Conservation (phyloP, 164 flowering plant genomes). For the Taxillus chinensis region DNA sequence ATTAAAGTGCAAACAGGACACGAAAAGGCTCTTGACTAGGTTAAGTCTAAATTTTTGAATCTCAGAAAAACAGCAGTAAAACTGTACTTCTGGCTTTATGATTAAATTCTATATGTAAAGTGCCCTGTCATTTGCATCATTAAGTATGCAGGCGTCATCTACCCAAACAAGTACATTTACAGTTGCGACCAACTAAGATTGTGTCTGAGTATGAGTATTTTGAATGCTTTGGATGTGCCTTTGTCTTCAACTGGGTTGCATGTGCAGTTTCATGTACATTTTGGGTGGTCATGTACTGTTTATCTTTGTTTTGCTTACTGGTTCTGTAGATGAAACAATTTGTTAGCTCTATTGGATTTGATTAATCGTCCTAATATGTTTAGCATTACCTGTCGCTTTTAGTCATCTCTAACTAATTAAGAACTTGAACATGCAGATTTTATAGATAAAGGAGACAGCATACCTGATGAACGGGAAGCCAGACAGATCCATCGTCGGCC, state of each 20-base stretch:
- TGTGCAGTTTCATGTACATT: not conserved
- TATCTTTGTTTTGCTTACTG: not conserved
- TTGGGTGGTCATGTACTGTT: not conserved
- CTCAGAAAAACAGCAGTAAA: too few species aligned
- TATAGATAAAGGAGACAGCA: constrained; percentile 53
- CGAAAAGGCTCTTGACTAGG: too few species aligned
- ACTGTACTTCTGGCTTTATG: too few species aligned
- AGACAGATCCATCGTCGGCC: constrained; percentile 64
- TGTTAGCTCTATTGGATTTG: not conserved
- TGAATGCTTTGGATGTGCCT: not conserved
- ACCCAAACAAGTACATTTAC: too few species aligned
- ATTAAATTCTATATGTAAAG: too few species aligned
- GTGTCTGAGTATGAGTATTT: too few species aligned
- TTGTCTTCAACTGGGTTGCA: not conserved
- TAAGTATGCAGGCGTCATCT: too few species aligned
- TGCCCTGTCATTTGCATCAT: too few species aligned
- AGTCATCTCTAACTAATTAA: not conserved
- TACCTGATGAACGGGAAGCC: constrained; percentile 63
- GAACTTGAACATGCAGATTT: constrained; percentile 42
- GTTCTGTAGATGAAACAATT: not conserved
- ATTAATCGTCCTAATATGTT: too few species aligned
- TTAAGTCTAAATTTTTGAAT: too few species aligned
- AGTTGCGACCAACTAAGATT: too few species aligned
- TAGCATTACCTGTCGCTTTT: not conserved
- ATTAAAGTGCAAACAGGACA: too few species aligned